Base-by-base conservation (phyloP, 805 yeast species). In the Wickerhamomyces strasburgensis region DNA sequence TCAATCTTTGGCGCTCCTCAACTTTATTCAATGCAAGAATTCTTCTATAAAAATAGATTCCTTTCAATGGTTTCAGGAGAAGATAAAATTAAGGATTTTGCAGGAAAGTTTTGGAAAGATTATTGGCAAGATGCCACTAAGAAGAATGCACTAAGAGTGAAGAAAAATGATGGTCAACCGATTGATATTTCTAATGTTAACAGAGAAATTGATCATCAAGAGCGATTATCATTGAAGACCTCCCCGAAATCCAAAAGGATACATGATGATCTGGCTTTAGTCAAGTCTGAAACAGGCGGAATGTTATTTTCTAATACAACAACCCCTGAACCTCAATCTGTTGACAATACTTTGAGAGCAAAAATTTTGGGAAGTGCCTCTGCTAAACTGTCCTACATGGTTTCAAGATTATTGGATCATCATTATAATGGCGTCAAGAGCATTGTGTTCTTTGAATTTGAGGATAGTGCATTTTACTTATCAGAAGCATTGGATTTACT, bases 381-480 rank as follows among this genome's bases (percentile, higher is more conserved):
- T 0, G 60, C 79, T 0, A 82, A 82, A 47, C 56, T 81, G 13
- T 73, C 85, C 5, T 81, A 81, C 43, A 57, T 81, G 40, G 66
- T 75, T 0, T 62, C 80, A 13, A 62, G 75, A 40, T 47, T 80
- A 7, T 51, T 77, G 19, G 80, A 76, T 34, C 73, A 80, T 48
- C 75, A 75, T 42, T 40, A 46, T 8, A 37, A 52, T 7, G 64
- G 66, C 4, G 51, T 73, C 35, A 77, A 81, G 52, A 71, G 81
- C 13, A 64, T 81, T 19, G 76, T 81, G 0, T 81, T 81, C 52
- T 82, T 75, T 51, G 87, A 81, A 44, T 78, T 75, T 55, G 85
- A 79, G 52, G 86, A 81, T 44, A 70, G 77, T 33, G 88, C 87
- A 0, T 80, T 75, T 50, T 80, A 78, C 51, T 51, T 81, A 19